Evolutionary conservation across 176 grass and related monocot genomes (phyloP).

Genomic region (Luzula sylvatica): DNA sequence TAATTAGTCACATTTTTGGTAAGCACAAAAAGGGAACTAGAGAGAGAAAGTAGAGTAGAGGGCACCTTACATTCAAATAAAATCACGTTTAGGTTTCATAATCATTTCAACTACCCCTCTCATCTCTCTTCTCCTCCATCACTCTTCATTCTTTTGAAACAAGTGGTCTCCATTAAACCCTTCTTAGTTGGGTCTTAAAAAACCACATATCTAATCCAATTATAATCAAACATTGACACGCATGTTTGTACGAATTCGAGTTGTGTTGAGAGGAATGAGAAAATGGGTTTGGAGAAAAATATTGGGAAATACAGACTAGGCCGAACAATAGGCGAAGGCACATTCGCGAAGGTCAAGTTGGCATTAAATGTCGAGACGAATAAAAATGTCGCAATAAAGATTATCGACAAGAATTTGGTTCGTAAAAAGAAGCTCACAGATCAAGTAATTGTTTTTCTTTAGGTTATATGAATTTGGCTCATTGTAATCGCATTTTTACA

Average conservation of each 20-base stretch:
- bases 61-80: constrained; percentile 34
- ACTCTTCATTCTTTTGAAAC: neutral
- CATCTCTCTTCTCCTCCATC: neutral
- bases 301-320: constrained; percentile 51
- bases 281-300: constrained; percentile 28
- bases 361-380: constrained; percentile 33
- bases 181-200: neutral
- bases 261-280: neutral
- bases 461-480: neutral
- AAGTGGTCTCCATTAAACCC: neutral
- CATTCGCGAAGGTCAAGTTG: constrained; percentile 66
- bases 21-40: constrained; percentile 14
- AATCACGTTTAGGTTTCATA: too few species aligned
- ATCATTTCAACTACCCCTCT: constrained; percentile 31
- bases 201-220: neutral
- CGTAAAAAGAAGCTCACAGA: constrained; percentile 48
- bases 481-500: neutral
- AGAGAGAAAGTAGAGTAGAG: constrained; percentile 21
- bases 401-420: constrained; percentile 52
- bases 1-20: constrained; percentile 12
- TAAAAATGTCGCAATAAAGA: constrained; percentile 42
- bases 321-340: constrained; percentile 54
- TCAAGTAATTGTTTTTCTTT: constrained; percentile 20
- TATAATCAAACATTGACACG: neutral
- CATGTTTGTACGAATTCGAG: neutral